A percentile compares a stretch with the other conserved stretches of the same genome.
phyloP scores from a whole-genome alignment of 2,329 filamentous ascomycete species.

The Aotearoamyces nothofagi region DNA sequence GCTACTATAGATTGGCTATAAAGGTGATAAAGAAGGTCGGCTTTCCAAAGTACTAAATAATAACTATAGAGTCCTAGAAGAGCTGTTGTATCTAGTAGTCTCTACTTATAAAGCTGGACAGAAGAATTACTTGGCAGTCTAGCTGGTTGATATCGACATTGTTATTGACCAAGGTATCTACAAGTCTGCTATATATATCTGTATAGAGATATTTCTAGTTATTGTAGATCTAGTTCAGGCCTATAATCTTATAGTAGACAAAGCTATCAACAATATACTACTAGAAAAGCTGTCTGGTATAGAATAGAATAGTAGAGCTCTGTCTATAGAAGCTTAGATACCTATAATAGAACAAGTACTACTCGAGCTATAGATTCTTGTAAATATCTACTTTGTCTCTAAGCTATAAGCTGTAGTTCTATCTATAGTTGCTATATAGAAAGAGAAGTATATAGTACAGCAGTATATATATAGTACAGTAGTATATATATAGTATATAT shows the following conservation, averaged over 20 bases:
- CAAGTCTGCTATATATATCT: slow-evolving; percentile 1
- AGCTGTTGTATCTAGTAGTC: slow-evolving; percentile 1
- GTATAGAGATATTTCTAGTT: neutral
- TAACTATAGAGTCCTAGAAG: no score
- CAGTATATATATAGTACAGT: no score
- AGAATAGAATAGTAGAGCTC: slow-evolving; percentile 1
- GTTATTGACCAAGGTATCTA: neutral
- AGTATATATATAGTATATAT: slow-evolving; percentile 2
- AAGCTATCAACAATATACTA: slow-evolving; percentile 3
- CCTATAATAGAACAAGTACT: slow-evolving; percentile 2
- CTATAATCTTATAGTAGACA: slow-evolving; percentile 1
- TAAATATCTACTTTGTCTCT: no score
- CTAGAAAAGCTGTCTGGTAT: slow-evolving; percentile 1
- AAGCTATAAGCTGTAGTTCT: no score
- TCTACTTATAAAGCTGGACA: neutral
- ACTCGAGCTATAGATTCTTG: no score
- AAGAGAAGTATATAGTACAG: slow-evolving; percentile 6
- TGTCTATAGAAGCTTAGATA: slow-evolving; percentile 1
- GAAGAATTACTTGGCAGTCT: slow-evolving; percentile 1
- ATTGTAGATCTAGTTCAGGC: slow-evolving; percentile 1
- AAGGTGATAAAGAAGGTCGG: no score
- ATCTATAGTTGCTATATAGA: no score
- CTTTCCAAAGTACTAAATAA: no score
- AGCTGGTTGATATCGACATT: neutral
- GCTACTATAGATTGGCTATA: no score